These are phyloP conservation scores for Cladosporium sp. DNA, from an alignment of 2,329 filamentous ascomycete genomes.

Conservation along the genomic window DNA sequence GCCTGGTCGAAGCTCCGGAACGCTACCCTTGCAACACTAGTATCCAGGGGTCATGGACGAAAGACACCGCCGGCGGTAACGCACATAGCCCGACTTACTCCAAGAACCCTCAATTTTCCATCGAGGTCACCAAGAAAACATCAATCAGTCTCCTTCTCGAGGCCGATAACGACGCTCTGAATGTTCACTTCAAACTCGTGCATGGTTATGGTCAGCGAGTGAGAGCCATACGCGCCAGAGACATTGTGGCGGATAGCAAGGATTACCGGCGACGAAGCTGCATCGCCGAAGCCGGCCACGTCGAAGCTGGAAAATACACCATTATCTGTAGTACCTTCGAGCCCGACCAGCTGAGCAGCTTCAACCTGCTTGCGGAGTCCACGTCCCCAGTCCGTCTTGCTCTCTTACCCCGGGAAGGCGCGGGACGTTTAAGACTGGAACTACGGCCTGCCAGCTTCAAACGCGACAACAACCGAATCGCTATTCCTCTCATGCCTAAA, in stretches of 20 bases:
- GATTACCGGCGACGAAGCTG: constrained; percentile 80
- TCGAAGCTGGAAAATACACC: constrained; percentile 73
- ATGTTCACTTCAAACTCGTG: constrained; percentile 78
- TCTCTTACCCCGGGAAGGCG: constrained; percentile 64
- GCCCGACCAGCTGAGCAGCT: constrained; percentile 66
- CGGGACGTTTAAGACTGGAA: constrained; percentile 62
- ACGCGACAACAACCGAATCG: constrained; percentile 46
- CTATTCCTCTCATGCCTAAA: constrained; percentile 44
- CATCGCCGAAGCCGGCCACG: constrained; percentile 53
- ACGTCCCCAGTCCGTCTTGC: constrained; percentile 50
- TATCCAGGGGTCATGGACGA: constrained; percentile 64
- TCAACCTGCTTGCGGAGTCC: constrained; percentile 68
- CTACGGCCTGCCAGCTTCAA: constrained; percentile 50
- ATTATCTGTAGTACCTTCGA: constrained; percentile 90
- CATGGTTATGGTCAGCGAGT: constrained; percentile 70
- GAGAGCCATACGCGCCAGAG: constrained; percentile 61
- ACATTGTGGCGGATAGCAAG: constrained; percentile 76
- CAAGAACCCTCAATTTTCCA: constrained; percentile 79
- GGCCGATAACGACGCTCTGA: constrained; percentile 58
- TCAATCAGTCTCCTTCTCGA: constrained; percentile 69
- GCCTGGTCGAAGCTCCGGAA: constrained; percentile 56
- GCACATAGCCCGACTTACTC: constrained; percentile 68
- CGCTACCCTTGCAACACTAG: constrained; percentile 55
- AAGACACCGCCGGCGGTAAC: constrained; percentile 77
- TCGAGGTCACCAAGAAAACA: constrained; percentile 52